phyloP scores from a whole-genome alignment of 1,139 yeast genomes.

The Saccharomyces pastorianus region DNA sequence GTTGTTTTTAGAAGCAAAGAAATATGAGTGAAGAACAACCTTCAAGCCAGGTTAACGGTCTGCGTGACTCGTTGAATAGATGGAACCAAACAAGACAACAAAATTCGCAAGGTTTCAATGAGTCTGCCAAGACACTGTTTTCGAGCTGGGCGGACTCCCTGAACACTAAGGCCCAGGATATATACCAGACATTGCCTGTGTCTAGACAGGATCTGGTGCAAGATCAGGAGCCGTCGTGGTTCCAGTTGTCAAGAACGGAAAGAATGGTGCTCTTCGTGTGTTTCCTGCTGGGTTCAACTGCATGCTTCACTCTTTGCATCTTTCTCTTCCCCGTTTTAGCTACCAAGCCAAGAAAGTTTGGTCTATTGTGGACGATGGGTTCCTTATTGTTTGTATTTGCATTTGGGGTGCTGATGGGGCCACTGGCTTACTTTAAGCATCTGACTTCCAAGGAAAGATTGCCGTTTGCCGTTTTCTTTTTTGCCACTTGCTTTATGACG shows the following conservation, averaged over 20 bases:
- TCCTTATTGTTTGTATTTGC: constrained; percentile 78
- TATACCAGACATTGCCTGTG: constrained; percentile 46
- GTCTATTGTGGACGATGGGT: constrained; percentile 85
- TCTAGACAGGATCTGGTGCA: constrained; percentile 42
- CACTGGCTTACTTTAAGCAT: constrained; percentile 67
- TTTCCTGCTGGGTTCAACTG: constrained; percentile 65
- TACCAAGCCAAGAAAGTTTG: constrained; percentile 84
- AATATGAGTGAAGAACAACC: constrained; percentile 10
- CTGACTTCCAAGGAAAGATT: constrained; percentile 67
- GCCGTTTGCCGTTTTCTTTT: constrained; percentile 72
- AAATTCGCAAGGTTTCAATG: constrained; percentile 26
- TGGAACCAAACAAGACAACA: constrained; percentile 32
- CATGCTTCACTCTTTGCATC: constrained; percentile 76
- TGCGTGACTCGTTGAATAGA: constrained; percentile 34
- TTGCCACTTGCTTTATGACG: constrained; percentile 64
- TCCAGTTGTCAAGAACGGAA: constrained; percentile 64
- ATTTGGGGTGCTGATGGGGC: constrained; percentile 90
- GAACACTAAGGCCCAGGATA: constrained; percentile 38
- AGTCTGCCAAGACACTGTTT: constrained; percentile 33
- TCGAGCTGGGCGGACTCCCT: constrained; percentile 35
- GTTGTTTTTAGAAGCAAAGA: not conserved
- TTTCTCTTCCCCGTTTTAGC: constrained; percentile 85
- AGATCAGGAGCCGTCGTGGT: constrained; percentile 52
- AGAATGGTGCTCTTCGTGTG: constrained; percentile 69
- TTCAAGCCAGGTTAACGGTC: constrained; percentile 14